phyloP scores from a whole-genome alignment of 2,329 filamentous ascomycete genomes.

The Apiospora marii region DNA sequence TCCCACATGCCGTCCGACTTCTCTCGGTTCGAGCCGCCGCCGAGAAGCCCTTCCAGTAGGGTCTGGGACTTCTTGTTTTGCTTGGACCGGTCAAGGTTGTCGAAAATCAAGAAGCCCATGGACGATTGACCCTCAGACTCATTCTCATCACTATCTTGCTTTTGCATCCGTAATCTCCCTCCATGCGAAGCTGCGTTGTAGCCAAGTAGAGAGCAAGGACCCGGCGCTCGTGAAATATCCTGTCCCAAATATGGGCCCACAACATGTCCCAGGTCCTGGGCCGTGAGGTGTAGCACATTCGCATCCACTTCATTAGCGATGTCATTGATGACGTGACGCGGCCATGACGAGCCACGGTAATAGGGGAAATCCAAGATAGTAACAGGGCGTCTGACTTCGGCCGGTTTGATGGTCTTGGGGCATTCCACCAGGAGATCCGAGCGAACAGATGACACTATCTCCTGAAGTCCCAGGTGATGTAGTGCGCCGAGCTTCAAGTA shows the following conservation, averaged over 20 bases:
- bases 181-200: conserved; percentile 64
- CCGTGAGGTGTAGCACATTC: conserved; percentile 73
- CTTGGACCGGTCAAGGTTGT: conserved; percentile 33
- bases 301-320: conserved; percentile 68
- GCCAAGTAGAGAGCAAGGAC: conserved; percentile 61
- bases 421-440: conserved; percentile 37
- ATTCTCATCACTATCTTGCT: conserved; percentile 31
- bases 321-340: conserved; percentile 54
- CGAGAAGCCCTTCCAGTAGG: conserved; percentile 54
- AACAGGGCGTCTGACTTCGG: conserved; percentile 39
- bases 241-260: conserved; percentile 75
- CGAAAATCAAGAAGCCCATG: conserved; percentile 29
- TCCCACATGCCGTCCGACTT: conserved; percentile 63
- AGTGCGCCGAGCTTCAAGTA: conserved; percentile 30
- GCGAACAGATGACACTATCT: conserved; percentile 36
- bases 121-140: conserved; percentile 23
- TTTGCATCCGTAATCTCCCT: conserved; percentile 47
- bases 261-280: conserved; percentile 74
- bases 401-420: conserved; percentile 35
- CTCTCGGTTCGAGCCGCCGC: conserved; percentile 45
- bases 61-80: conserved; percentile 38
- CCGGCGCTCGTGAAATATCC: conserved; percentile 53
- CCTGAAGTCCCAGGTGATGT: conserved; percentile 34
- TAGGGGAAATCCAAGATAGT: conserved; percentile 39
- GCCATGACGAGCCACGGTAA: conserved; percentile 34